Conservation (phyloP, 2,329 filamentous ascomycete species). For the Xylaria sp. region DNA sequence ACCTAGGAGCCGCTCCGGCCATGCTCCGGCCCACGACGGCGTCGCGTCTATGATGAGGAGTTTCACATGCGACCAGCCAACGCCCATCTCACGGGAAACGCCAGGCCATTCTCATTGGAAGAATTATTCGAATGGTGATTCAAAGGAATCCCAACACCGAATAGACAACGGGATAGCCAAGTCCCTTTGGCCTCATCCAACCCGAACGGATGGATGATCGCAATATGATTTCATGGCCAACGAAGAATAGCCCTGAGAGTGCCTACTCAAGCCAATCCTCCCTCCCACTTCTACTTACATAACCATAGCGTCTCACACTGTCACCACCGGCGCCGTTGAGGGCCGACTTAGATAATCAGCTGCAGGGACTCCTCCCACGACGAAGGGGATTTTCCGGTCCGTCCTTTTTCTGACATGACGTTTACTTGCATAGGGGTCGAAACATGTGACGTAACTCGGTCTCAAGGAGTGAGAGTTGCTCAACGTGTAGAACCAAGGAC, state of each 20-base stretch:
- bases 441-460: slow-evolving; percentile 15
- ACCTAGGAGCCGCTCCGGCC: not conserved
- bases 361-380: too few relatives aligned
- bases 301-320: not conserved
- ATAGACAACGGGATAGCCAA: not conserved
- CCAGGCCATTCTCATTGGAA: not conserved
- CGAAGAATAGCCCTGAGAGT: not conserved
- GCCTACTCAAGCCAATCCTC: too few relatives aligned
- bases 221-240: slow-evolving; percentile 10
- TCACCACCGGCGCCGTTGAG: not conserved
- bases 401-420: slow-evolving; percentile 16
- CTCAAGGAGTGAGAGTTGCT: too few relatives aligned
- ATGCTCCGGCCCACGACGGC: not conserved
- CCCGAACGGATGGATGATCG: slow-evolving; percentile 2
- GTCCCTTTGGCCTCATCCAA: slow-evolving; percentile 2
- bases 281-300: slow-evolving; percentile 8
- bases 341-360: too few relatives aligned
- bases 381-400: slow-evolving; percentile 14
- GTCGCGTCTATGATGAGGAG: slow-evolving; percentile 6
- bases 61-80: slow-evolving; percentile 5
- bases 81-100: not conserved
- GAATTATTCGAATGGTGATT: slow-evolving; percentile 1
- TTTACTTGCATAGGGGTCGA: slow-evolving; percentile 7
- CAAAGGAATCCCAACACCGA: not conserved
- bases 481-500: too few relatives aligned